phyloP scores from a whole-genome alignment of 768 basidiomycete genomes.

The Tephrocybe sp. region DNA sequence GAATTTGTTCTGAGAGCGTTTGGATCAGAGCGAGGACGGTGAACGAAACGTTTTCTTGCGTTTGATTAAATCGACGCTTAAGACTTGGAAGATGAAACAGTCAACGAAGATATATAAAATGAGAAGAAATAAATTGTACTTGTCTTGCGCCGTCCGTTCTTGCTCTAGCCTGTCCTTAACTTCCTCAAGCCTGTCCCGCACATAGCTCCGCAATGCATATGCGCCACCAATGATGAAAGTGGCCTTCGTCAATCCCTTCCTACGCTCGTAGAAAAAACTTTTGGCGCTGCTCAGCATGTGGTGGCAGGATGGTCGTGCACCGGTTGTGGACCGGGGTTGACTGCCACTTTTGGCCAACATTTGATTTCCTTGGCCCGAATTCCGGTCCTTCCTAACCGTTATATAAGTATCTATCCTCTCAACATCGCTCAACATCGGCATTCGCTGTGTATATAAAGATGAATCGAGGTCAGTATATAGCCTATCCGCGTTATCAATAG shows the following conservation, averaged over 20 bases:
- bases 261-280: conserved; percentile 50
- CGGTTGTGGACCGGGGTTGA: not conserved
- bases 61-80: conserved; percentile 70
- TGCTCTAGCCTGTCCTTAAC: conserved; percentile 61
- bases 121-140: conserved; percentile 43
- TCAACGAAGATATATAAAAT: conserved; percentile 4
- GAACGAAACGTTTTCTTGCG: conserved; percentile 75
- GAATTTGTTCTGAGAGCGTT: conserved; percentile 61
- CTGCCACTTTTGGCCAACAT: conserved; percentile 3
- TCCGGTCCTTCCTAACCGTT: not conserved
- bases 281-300: conserved; percentile 25
- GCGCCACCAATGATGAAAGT: conserved; percentile 56
- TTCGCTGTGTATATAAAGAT: no score
- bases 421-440: no score
- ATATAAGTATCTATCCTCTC: not conserved
- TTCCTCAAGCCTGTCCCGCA: conserved; percentile 62
- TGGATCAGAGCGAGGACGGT: conserved; percentile 72
- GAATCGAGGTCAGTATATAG: no score
- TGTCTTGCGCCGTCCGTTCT: conserved; percentile 65
- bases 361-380: conserved; percentile 5
- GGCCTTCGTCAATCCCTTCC: conserved; percentile 45
- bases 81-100: conserved; percentile 45
- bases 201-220: conserved; percentile 64
- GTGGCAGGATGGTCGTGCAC: not conserved
- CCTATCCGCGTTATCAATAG: no score